A percentile compares a stretch with the other conserved stretches of the same genome.
Conservation (phyloP, 2,329 filamentous ascomycete species). For the Alternaria consortialis region DNA sequence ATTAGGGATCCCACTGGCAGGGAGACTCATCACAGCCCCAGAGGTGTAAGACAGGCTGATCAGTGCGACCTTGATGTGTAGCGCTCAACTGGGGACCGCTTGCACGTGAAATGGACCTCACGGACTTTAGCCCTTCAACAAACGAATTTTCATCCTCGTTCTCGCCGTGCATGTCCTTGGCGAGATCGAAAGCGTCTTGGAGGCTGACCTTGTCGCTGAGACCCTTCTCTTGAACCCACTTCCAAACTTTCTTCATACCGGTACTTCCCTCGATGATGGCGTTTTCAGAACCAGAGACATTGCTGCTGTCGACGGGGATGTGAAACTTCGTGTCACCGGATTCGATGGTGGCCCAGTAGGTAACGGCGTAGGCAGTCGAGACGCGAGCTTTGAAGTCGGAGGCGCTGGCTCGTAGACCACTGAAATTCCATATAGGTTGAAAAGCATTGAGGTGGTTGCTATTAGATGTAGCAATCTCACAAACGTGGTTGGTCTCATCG, state of each 20-base stretch:
- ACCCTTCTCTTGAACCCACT: constrained; percentile 34
- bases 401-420: background rate
- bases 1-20: no score
- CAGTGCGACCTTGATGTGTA: no score
- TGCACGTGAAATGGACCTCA: background rate
- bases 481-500: no score
- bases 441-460: background rate
- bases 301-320: constrained; percentile 27
- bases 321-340: constrained; percentile 17
- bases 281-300: constrained; percentile 34
- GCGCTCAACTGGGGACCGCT: no score
- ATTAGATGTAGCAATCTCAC: background rate
- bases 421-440: background rate
- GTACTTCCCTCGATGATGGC: constrained; percentile 13
- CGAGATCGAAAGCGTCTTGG: constrained; percentile 35
- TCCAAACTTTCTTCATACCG: constrained; percentile 35
- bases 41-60: no score
- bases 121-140: background rate
- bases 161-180: constrained; percentile 21
- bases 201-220: constrained; percentile 28
- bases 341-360: constrained; percentile 33
- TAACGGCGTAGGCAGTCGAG: constrained; percentile 17
- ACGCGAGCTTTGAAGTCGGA: background rate
- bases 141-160: background rate
- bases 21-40: no score